Percentiles rank a stretch among this genome's conserved stretches.
Evolutionary conservation across 2,329 filamentous ascomycete genomes (phyloP).

Genomic region (Paramyrothecium roridum): DNA sequence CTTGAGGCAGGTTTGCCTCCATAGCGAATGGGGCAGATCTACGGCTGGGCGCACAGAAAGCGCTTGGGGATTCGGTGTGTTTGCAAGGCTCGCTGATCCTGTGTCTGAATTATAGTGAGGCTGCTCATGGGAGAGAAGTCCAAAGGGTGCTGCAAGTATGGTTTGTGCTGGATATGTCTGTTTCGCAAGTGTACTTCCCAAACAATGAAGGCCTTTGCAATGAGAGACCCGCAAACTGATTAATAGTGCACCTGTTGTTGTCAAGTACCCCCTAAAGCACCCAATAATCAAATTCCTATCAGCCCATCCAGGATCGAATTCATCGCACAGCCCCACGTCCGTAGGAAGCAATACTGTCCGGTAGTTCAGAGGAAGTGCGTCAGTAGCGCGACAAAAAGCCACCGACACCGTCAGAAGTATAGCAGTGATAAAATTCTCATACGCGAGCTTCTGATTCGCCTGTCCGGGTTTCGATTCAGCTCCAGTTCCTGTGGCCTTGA

Average conservation of each 20-base stretch:
- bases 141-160: conserved; percentile 54
- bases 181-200: conserved; percentile 40
- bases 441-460: conserved; percentile 36
- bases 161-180: conserved; percentile 37
- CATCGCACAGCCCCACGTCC: conserved; percentile 6
- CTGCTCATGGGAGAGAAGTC: conserved; percentile 31
- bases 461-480: conserved; percentile 17
- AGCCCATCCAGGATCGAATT: conserved; percentile 11
- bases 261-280: conserved; percentile 52
- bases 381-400: conserved; percentile 44
- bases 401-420: conserved; percentile 47
- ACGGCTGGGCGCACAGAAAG: conserved; percentile 36
- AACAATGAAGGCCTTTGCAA: conserved; percentile 43
- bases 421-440: conserved; percentile 54
- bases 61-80: conserved; percentile 52
- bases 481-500: conserved; percentile 22
- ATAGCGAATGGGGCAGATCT: conserved; percentile 39
- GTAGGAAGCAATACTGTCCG: conserved; percentile 47
- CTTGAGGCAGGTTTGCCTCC: conserved; percentile 48
- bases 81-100: conserved; percentile 34
- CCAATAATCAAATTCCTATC: conserved; percentile 34
- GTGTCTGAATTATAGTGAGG: conserved; percentile 9
- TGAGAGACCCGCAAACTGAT: conserved; percentile 45
- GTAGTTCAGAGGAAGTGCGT: conserved; percentile 51
- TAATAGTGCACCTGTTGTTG: conserved; percentile 52